phyloP scores from a whole-genome alignment of 371 early-diverging fungal genomes.

The Rhizopus sp. region DNA sequence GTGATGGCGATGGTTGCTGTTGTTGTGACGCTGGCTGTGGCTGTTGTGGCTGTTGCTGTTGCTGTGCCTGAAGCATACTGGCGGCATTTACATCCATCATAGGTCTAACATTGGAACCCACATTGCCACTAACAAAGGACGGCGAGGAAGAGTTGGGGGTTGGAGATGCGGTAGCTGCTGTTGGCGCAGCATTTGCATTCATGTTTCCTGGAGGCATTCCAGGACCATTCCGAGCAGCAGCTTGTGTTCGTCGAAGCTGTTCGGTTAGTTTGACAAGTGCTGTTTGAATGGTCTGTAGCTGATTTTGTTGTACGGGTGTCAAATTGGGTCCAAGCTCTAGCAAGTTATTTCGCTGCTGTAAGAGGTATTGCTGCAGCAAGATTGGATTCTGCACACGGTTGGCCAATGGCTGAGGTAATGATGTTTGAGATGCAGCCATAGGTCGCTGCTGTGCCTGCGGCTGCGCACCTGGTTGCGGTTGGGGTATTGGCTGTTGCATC shows the following conservation, averaged over 20 bases:
- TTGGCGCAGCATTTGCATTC: background rate
- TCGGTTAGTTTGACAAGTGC: slow-evolving; percentile 21
- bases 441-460: slow-evolving; percentile 2
- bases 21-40: slow-evolving; percentile 12
- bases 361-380: slow-evolving; percentile 27
- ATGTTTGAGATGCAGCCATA: background rate
- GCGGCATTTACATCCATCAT: background rate
- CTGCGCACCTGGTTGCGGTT: background rate
- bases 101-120: background rate
- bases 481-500: background rate
- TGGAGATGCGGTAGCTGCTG: background rate
- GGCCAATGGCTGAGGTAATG: slow-evolving; percentile 3
- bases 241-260: slow-evolving; percentile 20
- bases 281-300: slow-evolving; percentile 24
- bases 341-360: slow-evolving; percentile 23
- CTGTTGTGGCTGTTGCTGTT: background rate
- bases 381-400: slow-evolving; percentile 25
- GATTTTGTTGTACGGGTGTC: slow-evolving; percentile 20
- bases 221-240: background rate
- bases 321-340: slow-evolving; percentile 20
- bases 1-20: background rate
- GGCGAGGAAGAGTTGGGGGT: slow-evolving; percentile 9
- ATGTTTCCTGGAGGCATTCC: slow-evolving; percentile 4
- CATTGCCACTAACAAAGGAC: slow-evolving; percentile 3
- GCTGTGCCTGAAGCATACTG: slow-evolving; percentile 4